phyloP scores from a whole-genome alignment of 805 yeast genomes.

The Saccharomycopsis babjevae region DNA sequence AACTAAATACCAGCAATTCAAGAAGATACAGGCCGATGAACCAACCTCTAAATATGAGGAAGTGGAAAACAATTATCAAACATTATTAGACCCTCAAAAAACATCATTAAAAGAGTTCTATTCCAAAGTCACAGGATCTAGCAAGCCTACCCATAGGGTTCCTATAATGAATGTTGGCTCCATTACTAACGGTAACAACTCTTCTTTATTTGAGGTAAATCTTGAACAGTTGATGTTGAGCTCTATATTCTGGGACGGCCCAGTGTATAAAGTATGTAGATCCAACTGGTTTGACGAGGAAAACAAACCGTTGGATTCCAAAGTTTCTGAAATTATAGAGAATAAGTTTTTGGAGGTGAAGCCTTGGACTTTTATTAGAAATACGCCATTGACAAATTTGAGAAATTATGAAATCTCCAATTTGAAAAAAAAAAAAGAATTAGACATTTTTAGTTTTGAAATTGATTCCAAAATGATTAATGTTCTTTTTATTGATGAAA shows the following conservation, averaged over 20 bases:
- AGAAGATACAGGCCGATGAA: not conserved
- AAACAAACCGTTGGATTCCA: conserved; percentile 43
- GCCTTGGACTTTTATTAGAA: conserved; percentile 21
- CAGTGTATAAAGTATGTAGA: conserved; percentile 69
- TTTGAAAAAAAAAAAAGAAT: conserved; percentile 3
- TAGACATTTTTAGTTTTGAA: conserved; percentile 3
- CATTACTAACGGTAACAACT: conserved; percentile 64
- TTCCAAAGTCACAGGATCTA: not conserved
- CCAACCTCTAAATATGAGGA: conserved; percentile 7
- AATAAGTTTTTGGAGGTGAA: conserved; percentile 34
- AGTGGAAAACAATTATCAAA: not conserved
- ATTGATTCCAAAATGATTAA: not conserved
- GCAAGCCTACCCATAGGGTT: not conserved
- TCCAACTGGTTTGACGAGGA: conserved; percentile 72
- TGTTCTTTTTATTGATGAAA: conserved; percentile 7
- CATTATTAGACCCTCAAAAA: not conserved
- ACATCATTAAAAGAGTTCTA: conserved; percentile 2
- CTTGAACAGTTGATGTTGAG: conserved; percentile 39
- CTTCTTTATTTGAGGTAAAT: conserved; percentile 55
- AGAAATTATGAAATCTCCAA: not conserved
- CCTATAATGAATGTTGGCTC: conserved; percentile 27
- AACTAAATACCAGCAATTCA: conserved; percentile 25
- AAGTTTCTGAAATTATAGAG: conserved; percentile 51
- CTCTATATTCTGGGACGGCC: conserved; percentile 87
- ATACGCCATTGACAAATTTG: not conserved